Conservation (phyloP, 2,329 filamentous ascomycete genomes). For the Beauveria bassiana region DNA sequence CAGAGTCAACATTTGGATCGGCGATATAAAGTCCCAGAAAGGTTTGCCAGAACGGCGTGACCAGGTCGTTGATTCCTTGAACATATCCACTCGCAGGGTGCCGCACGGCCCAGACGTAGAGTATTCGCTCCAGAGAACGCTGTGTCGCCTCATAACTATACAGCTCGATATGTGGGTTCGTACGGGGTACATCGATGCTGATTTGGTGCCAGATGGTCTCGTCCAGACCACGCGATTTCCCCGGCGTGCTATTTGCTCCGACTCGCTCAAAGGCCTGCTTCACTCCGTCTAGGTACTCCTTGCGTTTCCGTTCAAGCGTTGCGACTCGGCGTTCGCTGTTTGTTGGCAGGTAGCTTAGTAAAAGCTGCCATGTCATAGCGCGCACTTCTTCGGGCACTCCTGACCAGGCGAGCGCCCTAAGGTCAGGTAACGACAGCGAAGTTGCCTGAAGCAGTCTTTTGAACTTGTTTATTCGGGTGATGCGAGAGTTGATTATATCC, state of each 20-base stretch:
- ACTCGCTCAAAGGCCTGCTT: conserved; percentile 62
- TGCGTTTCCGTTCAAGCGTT: conserved; percentile 86
- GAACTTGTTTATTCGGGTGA: conserved; percentile 96
- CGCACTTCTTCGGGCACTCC: conserved; percentile 91
- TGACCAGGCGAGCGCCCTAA: conserved; percentile 85
- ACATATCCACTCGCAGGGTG: conserved; percentile 97
- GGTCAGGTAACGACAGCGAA: conserved; percentile 75
- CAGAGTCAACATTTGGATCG: conserved; percentile 83
- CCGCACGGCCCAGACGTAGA: conserved; percentile 96
- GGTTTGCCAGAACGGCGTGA: conserved; percentile 97
- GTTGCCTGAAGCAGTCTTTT: conserved; percentile 91
- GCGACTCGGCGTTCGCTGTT: conserved; percentile 87
- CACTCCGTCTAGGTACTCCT: conserved; percentile 93
- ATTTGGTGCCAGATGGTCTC: conserved; percentile 99
- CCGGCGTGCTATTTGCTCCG: conserved; percentile 35
- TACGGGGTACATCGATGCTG: conserved; percentile 93
- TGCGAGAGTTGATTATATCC: conserved; percentile 78
- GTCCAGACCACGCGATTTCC: conserved; percentile 63
- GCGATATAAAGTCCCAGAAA: conserved; percentile 92
- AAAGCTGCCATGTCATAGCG: conserved; percentile 96
- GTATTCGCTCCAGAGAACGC: conserved; percentile 82
- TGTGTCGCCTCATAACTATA: conserved; percentile 97
- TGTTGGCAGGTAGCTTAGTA: conserved; percentile 93
- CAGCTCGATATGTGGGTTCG: conserved; percentile 89
- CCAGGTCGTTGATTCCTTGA: conserved; percentile 96